Base-by-base conservation (phyloP, 352 stramenopile genomes). In the Thraustochytrium sp. region DNA sequence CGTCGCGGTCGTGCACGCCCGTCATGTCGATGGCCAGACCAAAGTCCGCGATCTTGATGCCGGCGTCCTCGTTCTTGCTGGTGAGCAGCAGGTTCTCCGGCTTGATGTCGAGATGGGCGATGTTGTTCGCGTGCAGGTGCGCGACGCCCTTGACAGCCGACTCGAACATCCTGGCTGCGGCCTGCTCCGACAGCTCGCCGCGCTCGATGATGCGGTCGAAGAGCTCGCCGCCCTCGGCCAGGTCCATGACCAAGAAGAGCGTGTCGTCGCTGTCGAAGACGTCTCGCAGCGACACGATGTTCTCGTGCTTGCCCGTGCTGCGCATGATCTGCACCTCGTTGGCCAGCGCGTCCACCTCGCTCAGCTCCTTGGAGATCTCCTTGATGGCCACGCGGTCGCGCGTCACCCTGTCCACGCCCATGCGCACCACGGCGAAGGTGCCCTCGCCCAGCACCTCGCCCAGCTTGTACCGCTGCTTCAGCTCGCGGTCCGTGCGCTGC, bases 221-320 rank as follows among this genome's bases (percentile, higher is more conserved):
- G 46, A 94, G 86, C 83, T 94, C 91, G 5, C 91, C 91, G 2
- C 91, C 84, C 9, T 89, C 89, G 37, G 92, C 93, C 9, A 97
- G 88, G 54, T 97, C 93, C 5, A 97, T 89, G n/a, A 97, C 93
- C 4, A 97, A 84, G 59, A 96, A 97, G 13, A 94, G 93, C 4
- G 92, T 97, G 76, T 91, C 94, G 85, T 97, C 97, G 65, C 89
- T 95, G 86, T 98, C 95, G 40, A 98, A 87, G 13, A 96, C 94
- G 83, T 97, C 93, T 59, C 97, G 94, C 2, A 98, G 86, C 59
- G 94, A 91, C 64, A 98, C 84, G 8, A 98, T 94, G 85, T 98
- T 98, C 26, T 90, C 85, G 86, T 98, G 95, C 55, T 49, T 65
- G 21, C 61, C 37, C 16, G 48, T 51, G 68, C 92, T 86, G 68